phyloP scores from a whole-genome alignment of 345 rosid genomes.

The Eucalyptus polybractea region DNA sequence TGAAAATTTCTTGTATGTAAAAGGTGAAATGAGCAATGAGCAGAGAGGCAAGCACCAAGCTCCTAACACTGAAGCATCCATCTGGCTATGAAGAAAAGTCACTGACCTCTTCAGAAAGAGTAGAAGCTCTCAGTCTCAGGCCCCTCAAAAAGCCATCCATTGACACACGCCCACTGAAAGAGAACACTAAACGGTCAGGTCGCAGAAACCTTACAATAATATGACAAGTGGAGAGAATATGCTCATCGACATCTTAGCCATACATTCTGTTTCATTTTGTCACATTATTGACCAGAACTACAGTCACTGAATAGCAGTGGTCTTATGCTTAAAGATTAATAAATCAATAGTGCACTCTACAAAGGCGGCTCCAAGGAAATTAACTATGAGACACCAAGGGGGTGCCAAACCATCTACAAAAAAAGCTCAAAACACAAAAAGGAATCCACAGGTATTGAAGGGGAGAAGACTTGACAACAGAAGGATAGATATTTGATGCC shows the following conservation, averaged over 20 bases:
- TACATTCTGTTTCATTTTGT: not conserved
- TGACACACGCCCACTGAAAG: conserved; percentile 66
- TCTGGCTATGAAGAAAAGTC: not conserved
- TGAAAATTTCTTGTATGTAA: not conserved
- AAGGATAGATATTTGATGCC: not conserved
- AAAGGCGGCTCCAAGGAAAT: not conserved
- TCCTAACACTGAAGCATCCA: not conserved
- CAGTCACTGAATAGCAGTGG: not conserved
- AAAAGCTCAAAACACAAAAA: not conserved
- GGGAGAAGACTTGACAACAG: not conserved
- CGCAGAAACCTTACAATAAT: not conserved
- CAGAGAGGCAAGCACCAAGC: not conserved
- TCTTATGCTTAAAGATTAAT: not conserved
- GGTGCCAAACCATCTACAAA: not conserved
- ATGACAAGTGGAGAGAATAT: not conserved
- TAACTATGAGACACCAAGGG: not conserved
- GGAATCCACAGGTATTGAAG: not conserved
- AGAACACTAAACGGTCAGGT: not conserved
- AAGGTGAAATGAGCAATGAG: not conserved
- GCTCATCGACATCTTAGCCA: not conserved
- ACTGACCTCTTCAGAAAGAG: conserved; percentile 61
- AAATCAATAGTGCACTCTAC: not conserved
- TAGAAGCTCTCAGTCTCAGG: conserved; percentile 45
- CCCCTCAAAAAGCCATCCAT: conserved; percentile 43
- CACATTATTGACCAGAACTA: not conserved